Evolutionary conservation across 441 rosid genomes (phyloP), one percentile per base, ranked within the genome.

Genomic region (Adansonia grandidieri): DNA sequence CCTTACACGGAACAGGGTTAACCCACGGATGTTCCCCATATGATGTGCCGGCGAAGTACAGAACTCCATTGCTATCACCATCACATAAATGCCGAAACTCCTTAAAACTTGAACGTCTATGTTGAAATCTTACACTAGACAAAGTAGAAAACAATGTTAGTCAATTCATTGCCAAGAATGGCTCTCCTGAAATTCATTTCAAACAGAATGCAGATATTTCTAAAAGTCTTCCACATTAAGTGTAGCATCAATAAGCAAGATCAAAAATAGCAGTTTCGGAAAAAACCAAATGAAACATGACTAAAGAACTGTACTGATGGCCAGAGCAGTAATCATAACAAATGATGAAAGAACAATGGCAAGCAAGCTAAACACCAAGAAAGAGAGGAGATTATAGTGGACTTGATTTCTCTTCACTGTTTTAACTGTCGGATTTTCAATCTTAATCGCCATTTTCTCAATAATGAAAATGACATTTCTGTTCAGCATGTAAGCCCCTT

Each of bases 21-120:
- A 97, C 94, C 99, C 99, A 95, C 76, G 84, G 97, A 87, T 97
- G 99, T 82, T 92, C 79, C 71, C 99, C 96, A 19, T 90, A 95
- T 42, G 96, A 95, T 61, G 98, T 97, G 78, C 98, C 99, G 15
- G 95, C 88, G 70, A 87, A 92, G 89, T 90, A 88, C 67, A 97
- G 78, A 70, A 97, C 97, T 77, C 99, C 99, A 79, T 95, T 95
- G 89, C 93, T 91, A 82, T 95, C 99, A 14, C 99, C 99, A 80
- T 95, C 97, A 81, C 98, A 92, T 78, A 95, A 93, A 88, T 92
- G 92, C 82, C 91, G 99, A 64, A 91, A 97, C 91, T 97, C 98
- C 91, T 93, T 95, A 80, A 84, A 95, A 86, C 98, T 92, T 11
- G 99, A 95, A 70, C 89, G 88, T 75, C 98, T 90, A 73, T 95